phyloP scores from a whole-genome alignment of 2,329 filamentous ascomycete genomes.

The Talaromyces albobiverticillius region DNA sequence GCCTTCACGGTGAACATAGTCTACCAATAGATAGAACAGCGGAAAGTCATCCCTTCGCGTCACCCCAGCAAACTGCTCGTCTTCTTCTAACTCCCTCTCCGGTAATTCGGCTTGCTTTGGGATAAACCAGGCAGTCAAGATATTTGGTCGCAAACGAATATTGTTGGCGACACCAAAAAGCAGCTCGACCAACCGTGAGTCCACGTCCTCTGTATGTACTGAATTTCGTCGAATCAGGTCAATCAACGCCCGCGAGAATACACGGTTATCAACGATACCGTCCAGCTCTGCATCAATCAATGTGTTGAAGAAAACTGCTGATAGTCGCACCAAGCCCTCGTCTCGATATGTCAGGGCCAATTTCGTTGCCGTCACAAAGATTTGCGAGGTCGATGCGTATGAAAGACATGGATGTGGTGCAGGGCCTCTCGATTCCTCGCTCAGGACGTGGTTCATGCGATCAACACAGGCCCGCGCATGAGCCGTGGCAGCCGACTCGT shows the following conservation, averaged over 20 bases:
- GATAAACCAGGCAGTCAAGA: slow-evolving; percentile 89
- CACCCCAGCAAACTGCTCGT: slow-evolving; percentile 73
- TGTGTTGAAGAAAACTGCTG: slow-evolving; percentile 82
- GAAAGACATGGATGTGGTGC: slow-evolving; percentile 88
- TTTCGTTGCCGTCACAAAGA: slow-evolving; percentile 85
- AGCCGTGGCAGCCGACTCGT: slow-evolving; percentile 51
- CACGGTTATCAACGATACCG: slow-evolving; percentile 81
- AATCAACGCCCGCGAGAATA: slow-evolving; percentile 83
- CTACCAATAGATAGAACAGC: slow-evolving; percentile 89
- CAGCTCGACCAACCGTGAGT: slow-evolving; percentile 85
- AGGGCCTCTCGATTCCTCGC: slow-evolving; percentile 83
- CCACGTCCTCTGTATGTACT: slow-evolving; percentile 69
- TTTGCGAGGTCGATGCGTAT: slow-evolving; percentile 80
- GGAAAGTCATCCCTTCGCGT: slow-evolving; percentile 93
- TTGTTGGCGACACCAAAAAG: slow-evolving; percentile 96
- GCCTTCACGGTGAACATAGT: slow-evolving; percentile 95
- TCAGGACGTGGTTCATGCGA: slow-evolving; percentile 65
- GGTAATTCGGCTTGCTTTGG: slow-evolving; percentile 45
- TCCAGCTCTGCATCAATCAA: slow-evolving; percentile 96
- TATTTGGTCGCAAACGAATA: slow-evolving; percentile 82
- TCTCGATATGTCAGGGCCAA: slow-evolving; percentile 83
- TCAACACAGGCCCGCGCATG: slow-evolving; percentile 54
- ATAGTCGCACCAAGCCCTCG: slow-evolving; percentile 79
- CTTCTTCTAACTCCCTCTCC: slow-evolving; percentile 45
- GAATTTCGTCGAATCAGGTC: slow-evolving; percentile 74